Conservation (phyloP, 352 stramenopile species). For the Pythium brachiatum region DNA sequence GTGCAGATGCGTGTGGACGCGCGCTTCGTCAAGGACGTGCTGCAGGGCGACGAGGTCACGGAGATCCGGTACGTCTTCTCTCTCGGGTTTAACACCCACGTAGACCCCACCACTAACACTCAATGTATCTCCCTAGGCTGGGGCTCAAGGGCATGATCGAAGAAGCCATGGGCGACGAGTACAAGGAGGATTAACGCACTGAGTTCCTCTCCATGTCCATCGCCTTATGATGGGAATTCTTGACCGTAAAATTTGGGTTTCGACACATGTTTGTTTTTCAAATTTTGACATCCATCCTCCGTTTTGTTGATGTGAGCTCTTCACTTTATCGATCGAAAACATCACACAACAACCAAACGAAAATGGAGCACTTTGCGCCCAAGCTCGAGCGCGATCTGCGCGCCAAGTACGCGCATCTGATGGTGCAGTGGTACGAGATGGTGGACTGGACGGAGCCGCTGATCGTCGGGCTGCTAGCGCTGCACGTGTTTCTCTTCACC, state of each 20-base stretch:
- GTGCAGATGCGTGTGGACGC: constrained; percentile 87
- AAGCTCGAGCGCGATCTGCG: constrained; percentile 69
- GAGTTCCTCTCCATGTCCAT: background rate
- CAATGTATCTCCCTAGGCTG: constrained; percentile 27
- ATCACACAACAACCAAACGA: background rate
- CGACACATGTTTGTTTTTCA: constrained; percentile 2
- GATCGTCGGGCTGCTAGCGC: constrained; percentile 50
- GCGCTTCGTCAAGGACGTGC: constrained; percentile 81
- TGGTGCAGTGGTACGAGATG: constrained; percentile 81
- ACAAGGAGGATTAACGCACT: constrained; percentile 82
- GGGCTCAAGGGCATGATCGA: constrained; percentile 90
- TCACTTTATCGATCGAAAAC: background rate
- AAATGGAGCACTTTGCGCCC: constrained; percentile 59
- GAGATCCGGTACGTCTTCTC: constrained; percentile 59
- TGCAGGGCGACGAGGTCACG: constrained; percentile 84
- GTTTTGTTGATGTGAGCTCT: background rate
- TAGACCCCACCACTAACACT: background rate
- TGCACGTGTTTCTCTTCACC: constrained; percentile 55
- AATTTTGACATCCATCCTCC: background rate
- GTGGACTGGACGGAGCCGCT: constrained; percentile 80
- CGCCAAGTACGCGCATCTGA: constrained; percentile 67
- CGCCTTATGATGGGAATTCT: background rate
- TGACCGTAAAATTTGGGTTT: constrained; percentile 1
- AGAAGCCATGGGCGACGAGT: constrained; percentile 85
- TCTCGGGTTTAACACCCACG: background rate